Evolutionary conservation across 1,284 basidiomycete species (phyloP).

Genomic region (Pterula multifida): DNA sequence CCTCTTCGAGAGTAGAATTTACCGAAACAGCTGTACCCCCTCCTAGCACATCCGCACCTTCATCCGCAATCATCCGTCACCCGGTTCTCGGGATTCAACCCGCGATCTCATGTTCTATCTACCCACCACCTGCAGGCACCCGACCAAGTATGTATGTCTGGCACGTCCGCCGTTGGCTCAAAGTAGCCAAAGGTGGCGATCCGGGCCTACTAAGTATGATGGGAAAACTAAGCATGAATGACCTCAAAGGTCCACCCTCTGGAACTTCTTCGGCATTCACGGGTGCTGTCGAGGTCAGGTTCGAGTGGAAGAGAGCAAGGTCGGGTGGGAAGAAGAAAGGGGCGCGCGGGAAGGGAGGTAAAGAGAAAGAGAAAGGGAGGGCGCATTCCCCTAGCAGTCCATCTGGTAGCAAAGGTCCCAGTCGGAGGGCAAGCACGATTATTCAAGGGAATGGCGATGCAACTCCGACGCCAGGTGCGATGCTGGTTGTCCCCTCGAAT

Average conservation of each 20-base stretch:
- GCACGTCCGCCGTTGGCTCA: constrained; percentile 74
- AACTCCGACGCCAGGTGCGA: constrained; percentile 5
- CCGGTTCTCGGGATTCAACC: constrained; percentile 58
- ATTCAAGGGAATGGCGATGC: neutral
- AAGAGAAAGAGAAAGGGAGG: neutral
- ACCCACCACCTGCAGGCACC: constrained; percentile 20
- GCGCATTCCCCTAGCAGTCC: neutral
- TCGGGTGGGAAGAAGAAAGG: neutral
- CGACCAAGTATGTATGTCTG: constrained; percentile 66
- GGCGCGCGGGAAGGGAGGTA: neutral
- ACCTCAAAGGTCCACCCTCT: neutral
- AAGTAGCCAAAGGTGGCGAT: constrained; percentile 31
- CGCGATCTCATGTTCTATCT: constrained; percentile 22
- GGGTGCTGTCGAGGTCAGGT: constrained; percentile 45
- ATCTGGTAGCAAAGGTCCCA: neutral
- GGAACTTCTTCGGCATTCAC: constrained; percentile 5
- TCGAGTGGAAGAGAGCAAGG: constrained; percentile 61
- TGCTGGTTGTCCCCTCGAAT: constrained; percentile 1
- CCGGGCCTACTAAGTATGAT: constrained; percentile 19
- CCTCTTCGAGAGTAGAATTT: neutral
- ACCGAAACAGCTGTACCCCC: neutral
- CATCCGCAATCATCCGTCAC: constrained; percentile 26
- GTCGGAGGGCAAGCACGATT: neutral
- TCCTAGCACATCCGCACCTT: neutral
- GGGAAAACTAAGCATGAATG: neutral